phyloP scores from a whole-genome alignment of 1,284 basidiomycete genomes.

The Rhodotorula sp. region DNA sequence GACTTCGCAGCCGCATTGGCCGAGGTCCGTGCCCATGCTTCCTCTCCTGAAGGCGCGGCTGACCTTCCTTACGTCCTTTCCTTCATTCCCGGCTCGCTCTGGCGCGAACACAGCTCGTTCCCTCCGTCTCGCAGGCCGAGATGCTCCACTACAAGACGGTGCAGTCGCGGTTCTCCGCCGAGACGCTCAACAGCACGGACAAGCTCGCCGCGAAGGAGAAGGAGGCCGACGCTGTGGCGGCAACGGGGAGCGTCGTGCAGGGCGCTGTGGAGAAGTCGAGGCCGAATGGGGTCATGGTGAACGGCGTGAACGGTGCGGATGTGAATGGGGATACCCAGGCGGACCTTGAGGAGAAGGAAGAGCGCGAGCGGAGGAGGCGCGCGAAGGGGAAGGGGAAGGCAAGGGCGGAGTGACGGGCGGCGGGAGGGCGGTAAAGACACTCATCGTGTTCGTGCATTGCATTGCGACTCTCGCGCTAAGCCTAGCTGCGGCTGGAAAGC shows the following conservation, averaged over 20 bases:
- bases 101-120: constrained; percentile 59
- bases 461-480: background rate
- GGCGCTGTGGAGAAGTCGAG: background rate
- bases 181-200: constrained; percentile 38
- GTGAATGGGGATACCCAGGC: background rate
- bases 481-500: too few relatives aligned
- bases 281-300: background rate
- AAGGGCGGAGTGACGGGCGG: background rate
- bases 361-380: background rate
- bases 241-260: background rate
- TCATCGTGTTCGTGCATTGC: background rate
- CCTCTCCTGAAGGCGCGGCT: background rate
- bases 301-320: background rate
- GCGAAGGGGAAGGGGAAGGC: constrained; percentile 35
- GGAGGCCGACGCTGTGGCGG: background rate
- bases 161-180: constrained; percentile 33
- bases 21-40: constrained; percentile 49
- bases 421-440: too few relatives aligned
- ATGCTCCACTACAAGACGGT: constrained; percentile 74
- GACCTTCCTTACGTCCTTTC: background rate
- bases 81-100: too few relatives aligned
- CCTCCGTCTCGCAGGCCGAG: constrained; percentile 85
- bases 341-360: background rate
- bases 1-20: constrained; percentile 78
- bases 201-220: constrained; percentile 31